Evolutionary conservation across 2,329 filamentous ascomycete species (phyloP), one percentile per base, ranked within the genome.

Genomic region (Tolypocladium cylindrosporum): DNA sequence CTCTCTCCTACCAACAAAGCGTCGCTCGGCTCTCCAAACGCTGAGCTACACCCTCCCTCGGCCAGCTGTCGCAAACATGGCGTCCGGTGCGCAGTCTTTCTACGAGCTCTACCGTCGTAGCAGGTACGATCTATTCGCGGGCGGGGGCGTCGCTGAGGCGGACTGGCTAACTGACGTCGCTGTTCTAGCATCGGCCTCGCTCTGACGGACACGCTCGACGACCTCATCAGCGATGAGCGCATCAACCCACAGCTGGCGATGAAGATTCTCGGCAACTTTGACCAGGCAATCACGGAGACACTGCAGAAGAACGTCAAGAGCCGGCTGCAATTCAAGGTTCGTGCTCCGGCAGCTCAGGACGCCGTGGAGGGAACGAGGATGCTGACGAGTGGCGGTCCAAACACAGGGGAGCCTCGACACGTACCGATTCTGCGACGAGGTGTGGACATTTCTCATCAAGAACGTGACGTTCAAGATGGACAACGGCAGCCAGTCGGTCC

Each of bases 381-480:
- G 53, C 58, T 61, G 53, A 61, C 57, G 31, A 39, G 51, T 19
- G 21, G 13, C 10, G 24, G 13, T 27, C 24, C 39, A 11, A 40
- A 39, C 53, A 3, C 52, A 97, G 93, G 94, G 94, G 54, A 94
- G 95, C 70, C 86, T 99, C 62, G 92, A 97, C 72, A 97, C 94
- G 19, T 99, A 99, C 79, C 89, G 94, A 66, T 99, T 99, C 82
- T 99, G 94, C 78, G 94, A 99, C 75, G 94, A 99, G 77, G 94
- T 99, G 59, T 99, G 94, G 94, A 99, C 94, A 1, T 99, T 99
- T 74, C 83, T 99, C 59, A 96, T 99, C 75, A 97, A 97, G 76
- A 94, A 97, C 65, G 92, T 97, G 58, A 91, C 87, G n/a, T 97
- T 99, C 79, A 99, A 99, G 77, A 88, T 97, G 77, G 93, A 97